Base-by-base conservation (phyloP, 108 stramenopile species). In the Phaeodactylum tricornutum region DNA sequence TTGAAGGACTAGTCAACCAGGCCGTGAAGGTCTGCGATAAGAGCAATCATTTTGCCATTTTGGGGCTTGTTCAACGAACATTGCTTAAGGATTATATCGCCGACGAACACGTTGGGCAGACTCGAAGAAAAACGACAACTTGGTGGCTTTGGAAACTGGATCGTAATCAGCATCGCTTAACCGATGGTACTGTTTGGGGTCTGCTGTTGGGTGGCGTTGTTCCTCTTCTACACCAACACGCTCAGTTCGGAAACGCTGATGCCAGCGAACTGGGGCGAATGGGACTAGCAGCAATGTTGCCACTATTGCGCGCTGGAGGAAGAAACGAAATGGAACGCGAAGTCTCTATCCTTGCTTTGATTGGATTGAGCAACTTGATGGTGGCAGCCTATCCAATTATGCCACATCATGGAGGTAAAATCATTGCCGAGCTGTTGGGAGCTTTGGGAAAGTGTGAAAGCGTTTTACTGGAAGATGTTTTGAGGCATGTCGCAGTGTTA, bases 371-470 rank as follows among this genome's bases (percentile, higher is more conserved):
- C 15, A 72, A 69, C 24, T 43, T 85, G 17, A 61, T 85, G 68
- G 29, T 59, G 15, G 76, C 67, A 9, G 71, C 79, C 7, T 65
- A 72, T 55, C 79, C 76, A 2, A 67, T 81, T 16, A 74, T 85
- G 74, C 52, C 61, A 2, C 55, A 49, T 17, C 83, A 84, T 45
- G 79, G 76, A 1, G 61, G 67, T 1, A 84, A 84, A 36, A 72
- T 84, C 44, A 72, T 80, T 47, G 48, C 43, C 3, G 71, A 69
- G 43, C 34, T 78, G 16, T 45, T 79, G 29, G 45, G n/a, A n/a
- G n/a, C n/a, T n/a, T n/a, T n/a, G n/a, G n/a, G 49, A 22, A 47
- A 56, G 30, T 55, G 55, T 25, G 60, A 57, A 41, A 29, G 32
- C 12, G 29, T 24, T 24, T 37, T 55, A 42, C 34, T 61, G 54